Base-by-base conservation (phyloP, 2,329 filamentous ascomycete species). In the Diaporthe sp. region DNA sequence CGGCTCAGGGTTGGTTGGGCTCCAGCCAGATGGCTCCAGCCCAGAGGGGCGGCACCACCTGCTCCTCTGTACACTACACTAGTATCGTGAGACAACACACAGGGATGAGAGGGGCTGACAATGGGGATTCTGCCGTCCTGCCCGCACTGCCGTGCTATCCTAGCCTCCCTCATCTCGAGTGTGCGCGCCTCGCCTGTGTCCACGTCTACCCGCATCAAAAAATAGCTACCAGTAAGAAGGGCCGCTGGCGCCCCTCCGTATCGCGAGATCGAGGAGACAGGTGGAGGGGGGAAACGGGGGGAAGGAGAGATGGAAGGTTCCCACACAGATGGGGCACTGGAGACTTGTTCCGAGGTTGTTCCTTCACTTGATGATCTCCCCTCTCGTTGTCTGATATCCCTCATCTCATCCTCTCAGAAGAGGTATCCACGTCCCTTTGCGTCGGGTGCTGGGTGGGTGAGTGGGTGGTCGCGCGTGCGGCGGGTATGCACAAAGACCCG, bases 261-360 rank as follows among this genome's bases (percentile, higher is more conserved):
- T 68, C 63, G 63, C 51, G 63, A 68, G 63, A 68, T 68, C 63
- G 63, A 53, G 63, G 32, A 47, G 47, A 30, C 19, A 65, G 25
- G 47, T 51, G 63, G 44, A 51, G 61, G 37, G 27, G 27, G 44
- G 27, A 27, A 4, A 44, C 39, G 58, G 59, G 59, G 22, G 35
- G 25, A 47, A 37, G 47, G n/a, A 53, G 27, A 68, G 63, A 68
- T 68, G 44, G 32, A 53, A 53, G 44, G 63, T 68, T 53, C 47
- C 63, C 63, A 53, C 47, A 51, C 47, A 51, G 63, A 68, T 53
- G 63, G 63, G 63, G 63, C 63, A 12, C 47, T 68, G 63, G n/a
- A 68, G 63, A 63, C 59, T 19, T 66, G 44, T 66, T 35, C 44
- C 30, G 44, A 66, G 63, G 63, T 37, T n/a, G 22, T 37, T 32